Base-by-base conservation (phyloP, 2,329 filamentous ascomycete species). In the Penicillium palitans region DNA sequence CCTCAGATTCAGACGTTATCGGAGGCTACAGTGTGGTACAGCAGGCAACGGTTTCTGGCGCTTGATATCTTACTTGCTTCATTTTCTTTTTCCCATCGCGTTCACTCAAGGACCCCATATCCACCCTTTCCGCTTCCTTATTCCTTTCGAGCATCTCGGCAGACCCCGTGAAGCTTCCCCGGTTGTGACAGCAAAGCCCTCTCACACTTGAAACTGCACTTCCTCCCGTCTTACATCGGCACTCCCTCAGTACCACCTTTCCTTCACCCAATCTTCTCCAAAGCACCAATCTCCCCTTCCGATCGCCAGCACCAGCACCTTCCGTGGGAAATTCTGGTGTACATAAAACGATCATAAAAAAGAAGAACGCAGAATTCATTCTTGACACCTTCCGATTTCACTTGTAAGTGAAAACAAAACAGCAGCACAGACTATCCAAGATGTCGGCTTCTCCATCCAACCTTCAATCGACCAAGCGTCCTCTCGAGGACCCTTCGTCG, bases 401-500 rank as follows among this genome's bases (percentile, higher is more conserved):
- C 70, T 69, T 69, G 72, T 77, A 77, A 74, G 72, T 75, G 70
- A 73, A 69, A 65, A 63, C 61, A 70, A 70, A 62, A 55, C 57
- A 59, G 58, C 66, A 66, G 61, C 62, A 70, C 65, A 70, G 61
- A 44, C 13, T 60, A 68, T 71, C 78, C 78, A 85, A 76, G 68
- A 93, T 93, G 90, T 92, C 90, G 79, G 84, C 88, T 63, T 91
- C 78, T 65, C 79, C 79, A 56, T 79, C 76, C 60, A 79, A 76
- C 58, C 73, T 80, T 59, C 75, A 79, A 64, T 80, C 79, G 62
- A 75, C 79, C 63, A 99, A 99, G 85, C 92, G 95, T 72, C 95
- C 95, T 61, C 87, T 99, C 65, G 95, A 99, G 82, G 95, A 98
- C 74, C 90, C 93, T 12, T 98, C 95, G 19, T 99, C 95, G 10